Evolutionary conservation across 768 basidiomycete genomes (phyloP).

Genomic region (Mycena latifolia): DNA sequence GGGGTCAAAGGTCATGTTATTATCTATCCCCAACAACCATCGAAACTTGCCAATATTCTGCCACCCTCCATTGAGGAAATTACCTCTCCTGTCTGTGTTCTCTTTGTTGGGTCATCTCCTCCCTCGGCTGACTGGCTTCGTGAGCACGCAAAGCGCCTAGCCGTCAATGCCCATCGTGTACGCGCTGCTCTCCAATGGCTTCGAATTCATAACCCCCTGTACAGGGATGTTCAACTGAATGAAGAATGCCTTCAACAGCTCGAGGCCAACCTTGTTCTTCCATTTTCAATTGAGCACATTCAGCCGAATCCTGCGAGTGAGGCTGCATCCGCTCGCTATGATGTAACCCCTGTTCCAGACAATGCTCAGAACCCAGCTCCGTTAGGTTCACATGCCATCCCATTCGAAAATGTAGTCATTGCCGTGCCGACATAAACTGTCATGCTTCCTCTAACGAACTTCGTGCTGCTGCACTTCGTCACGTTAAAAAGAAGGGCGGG

Average conservation of each 20-base stretch:
- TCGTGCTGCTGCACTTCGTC: constrained; percentile 39
- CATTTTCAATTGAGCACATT: constrained; percentile 15
- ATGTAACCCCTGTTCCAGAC: too few species aligned
- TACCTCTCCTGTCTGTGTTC: too few species aligned
- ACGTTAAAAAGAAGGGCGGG: constrained; percentile 36
- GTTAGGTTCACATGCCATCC: background rate
- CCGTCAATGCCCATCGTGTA: constrained; percentile 17
- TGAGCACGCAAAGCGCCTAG: constrained; percentile 19
- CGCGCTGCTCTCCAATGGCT: constrained; percentile 18
- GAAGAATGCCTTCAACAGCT: constrained; percentile 12
- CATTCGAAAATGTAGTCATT: constrained; percentile 24
- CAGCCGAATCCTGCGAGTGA: background rate
- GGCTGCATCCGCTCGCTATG: constrained; percentile 2
- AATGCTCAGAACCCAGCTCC: background rate
- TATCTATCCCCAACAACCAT: too few species aligned
- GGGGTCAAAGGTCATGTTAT: too few species aligned
- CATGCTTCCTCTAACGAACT: constrained; percentile 36
- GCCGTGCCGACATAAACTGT: constrained; percentile 42
- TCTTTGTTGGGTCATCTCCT: constrained; percentile 14
- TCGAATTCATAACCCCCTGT: constrained; percentile 18
- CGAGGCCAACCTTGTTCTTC: constrained; percentile 14
- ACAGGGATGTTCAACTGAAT: constrained; percentile 12
- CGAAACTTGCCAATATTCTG: background rate
- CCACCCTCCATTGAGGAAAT: constrained; percentile 16
- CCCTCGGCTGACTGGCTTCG: constrained; percentile 17